These are phyloP conservation scores for Pseudopyricularia javanii DNA, from an alignment of 2,329 filamentous ascomycete species.

Conservation along the genomic window DNA sequence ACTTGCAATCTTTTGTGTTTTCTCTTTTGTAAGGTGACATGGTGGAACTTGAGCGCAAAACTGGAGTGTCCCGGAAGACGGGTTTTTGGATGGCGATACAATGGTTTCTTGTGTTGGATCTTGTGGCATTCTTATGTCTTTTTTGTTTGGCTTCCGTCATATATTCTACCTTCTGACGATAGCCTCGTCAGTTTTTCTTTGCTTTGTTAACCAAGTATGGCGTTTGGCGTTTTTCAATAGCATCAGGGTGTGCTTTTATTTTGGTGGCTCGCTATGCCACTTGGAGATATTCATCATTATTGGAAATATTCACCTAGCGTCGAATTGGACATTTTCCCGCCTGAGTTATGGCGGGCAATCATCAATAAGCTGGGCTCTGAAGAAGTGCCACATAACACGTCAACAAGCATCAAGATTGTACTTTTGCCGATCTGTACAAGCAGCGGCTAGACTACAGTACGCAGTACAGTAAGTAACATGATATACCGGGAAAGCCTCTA, in stretches of 20 bases:
- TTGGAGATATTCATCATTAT: not conserved
- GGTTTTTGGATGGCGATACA: not conserved
- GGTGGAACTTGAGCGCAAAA: not conserved
- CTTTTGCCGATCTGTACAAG: too few species aligned
- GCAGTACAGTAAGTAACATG: too few species aligned
- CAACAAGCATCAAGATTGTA: too few species aligned
- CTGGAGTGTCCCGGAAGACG: not conserved
- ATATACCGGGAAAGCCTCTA: too few species aligned
- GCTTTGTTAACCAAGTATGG: not conserved
- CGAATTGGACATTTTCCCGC: not conserved
- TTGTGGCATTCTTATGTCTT: not conserved
- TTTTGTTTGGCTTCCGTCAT: not conserved
- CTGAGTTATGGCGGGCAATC: not conserved
- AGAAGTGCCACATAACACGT: not conserved
- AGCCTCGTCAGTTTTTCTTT: not conserved
- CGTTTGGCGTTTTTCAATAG: not conserved
- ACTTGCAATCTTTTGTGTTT: not conserved
- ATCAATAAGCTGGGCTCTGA: not conserved
- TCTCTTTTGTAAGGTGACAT: not conserved
- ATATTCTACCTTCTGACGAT: not conserved
- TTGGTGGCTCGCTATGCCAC: not conserved
- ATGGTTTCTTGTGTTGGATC: not conserved
- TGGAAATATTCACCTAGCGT: not conserved
- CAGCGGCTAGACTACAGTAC: too few species aligned
- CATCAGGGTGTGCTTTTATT: not conserved